These are phyloP conservation scores for Myxozyma neotropica DNA, from an alignment of 805 yeast species.

Conservation along the genomic window DNA sequence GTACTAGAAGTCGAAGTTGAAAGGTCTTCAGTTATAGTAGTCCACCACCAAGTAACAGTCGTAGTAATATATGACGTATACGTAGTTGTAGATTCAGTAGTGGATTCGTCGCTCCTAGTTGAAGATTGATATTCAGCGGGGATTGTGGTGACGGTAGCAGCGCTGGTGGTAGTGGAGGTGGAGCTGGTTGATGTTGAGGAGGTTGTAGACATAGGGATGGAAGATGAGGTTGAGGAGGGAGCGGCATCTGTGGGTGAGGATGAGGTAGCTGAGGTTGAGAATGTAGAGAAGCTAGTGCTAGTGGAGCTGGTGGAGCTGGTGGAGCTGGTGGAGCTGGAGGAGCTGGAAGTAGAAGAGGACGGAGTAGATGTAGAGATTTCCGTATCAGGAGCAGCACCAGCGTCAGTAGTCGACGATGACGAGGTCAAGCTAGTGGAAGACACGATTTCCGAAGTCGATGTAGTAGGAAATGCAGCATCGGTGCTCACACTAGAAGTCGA, in stretches of 20 bases:
- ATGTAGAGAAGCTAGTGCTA: too few relatives aligned
- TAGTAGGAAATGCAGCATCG: neutral
- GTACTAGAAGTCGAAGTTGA: neutral
- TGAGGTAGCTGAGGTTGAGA: neutral
- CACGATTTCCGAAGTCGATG: neutral
- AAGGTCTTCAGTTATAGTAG: conserved; percentile 11
- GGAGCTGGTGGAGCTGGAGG: too few relatives aligned
- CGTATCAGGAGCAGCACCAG: neutral
- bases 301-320: too few relatives aligned
- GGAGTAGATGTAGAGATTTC: neutral
- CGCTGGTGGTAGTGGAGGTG: conserved; percentile 25
- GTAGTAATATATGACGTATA: conserved; percentile 6
- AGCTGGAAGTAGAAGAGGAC: conserved; percentile 36
- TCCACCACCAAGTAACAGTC: conserved; percentile 27
- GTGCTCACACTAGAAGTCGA: too few relatives aligned
- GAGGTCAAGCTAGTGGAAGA: too few relatives aligned
- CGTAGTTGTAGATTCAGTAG: conserved; percentile 21
- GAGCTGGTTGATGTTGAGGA: conserved; percentile 17
- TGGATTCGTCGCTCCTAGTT: conserved; percentile 7
- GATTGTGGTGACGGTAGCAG: conserved; percentile 19
- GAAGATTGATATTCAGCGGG: conserved; percentile 8
- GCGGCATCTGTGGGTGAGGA: neutral
- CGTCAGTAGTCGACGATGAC: too few relatives aligned
- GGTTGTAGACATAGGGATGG: neutral
- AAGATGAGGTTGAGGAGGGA: conserved; percentile 9